Evolutionary conservation across 805 yeast species (phyloP).

Genomic region (Wickerhamiella parazyma): DNA sequence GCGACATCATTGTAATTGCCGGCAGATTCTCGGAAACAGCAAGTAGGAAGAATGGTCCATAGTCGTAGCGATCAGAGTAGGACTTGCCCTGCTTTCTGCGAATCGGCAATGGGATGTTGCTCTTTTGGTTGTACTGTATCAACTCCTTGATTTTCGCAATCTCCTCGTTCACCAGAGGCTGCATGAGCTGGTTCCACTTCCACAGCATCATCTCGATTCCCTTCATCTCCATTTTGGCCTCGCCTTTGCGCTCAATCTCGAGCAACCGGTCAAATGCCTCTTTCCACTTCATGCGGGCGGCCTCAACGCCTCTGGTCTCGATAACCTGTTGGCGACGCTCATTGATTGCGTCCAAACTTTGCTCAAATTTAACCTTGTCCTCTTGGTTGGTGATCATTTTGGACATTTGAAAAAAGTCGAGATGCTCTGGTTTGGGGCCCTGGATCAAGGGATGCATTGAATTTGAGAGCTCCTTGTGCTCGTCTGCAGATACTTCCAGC

Average conservation of each 20-base stretch:
- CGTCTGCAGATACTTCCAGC: slow-evolving; percentile 25
- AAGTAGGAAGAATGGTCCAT: slow-evolving; percentile 67
- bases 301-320: slow-evolving; percentile 69
- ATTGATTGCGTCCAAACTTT: slow-evolving; percentile 54
- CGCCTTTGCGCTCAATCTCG: slow-evolving; percentile 30
- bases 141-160: slow-evolving; percentile 40
- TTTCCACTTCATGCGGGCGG: slow-evolving; percentile 82
- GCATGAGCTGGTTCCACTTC: slow-evolving; percentile 68
- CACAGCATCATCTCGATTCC: slow-evolving; percentile 62
- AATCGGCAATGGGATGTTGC: slow-evolving; percentile 17
- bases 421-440: slow-evolving; percentile 25
- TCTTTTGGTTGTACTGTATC: slow-evolving; percentile 17
- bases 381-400: slow-evolving; percentile 35
- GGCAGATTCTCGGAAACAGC: slow-evolving; percentile 69
- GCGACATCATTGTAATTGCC: slow-evolving; percentile 71
- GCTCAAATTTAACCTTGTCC: slow-evolving; percentile 40
- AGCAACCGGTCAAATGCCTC: slow-evolving; percentile 44
- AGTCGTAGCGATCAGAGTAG: slow-evolving; percentile 26
- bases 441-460: slow-evolving; percentile 12
- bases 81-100: slow-evolving; percentile 14
- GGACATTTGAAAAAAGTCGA: slow-evolving; percentile 59
- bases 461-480: slow-evolving; percentile 14
- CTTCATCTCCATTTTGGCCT: slow-evolving; percentile 26
- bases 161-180: slow-evolving; percentile 60
- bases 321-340: slow-evolving; percentile 60